phyloP scores from a whole-genome alignment of 192 early-diverging fungal genomes.

The Glomus cerebriforme region DNA sequence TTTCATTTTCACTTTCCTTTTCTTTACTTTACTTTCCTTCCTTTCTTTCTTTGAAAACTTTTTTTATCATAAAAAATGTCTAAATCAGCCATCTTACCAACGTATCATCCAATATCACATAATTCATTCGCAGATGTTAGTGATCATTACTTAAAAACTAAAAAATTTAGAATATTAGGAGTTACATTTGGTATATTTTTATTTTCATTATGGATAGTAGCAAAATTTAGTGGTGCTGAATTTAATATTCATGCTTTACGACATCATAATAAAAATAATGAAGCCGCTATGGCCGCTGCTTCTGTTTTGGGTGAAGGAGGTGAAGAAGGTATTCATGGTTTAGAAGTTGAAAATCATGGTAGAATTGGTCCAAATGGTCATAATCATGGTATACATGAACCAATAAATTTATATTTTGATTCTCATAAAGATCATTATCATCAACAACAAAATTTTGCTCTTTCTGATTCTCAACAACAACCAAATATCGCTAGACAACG shows the following conservation, averaged over 20 bases:
- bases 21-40: too few species aligned
- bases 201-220: slow-evolving; percentile 24
- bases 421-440: neutral
- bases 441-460: neutral
- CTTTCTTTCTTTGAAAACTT: too few species aligned
- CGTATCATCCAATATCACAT: neutral
- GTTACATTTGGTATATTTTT: neutral
- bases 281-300: slow-evolving; percentile 23
- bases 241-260: slow-evolving; percentile 11
- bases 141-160: neutral
- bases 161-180: slow-evolving; percentile 7
- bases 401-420: neutral
- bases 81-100: neutral
- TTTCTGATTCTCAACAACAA: neutral
- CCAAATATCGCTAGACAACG: neutral
- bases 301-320: slow-evolving; percentile 27
- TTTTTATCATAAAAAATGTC: slow-evolving; percentile 2
- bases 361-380: slow-evolving; percentile 1
- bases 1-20: too few species aligned
- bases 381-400: neutral
- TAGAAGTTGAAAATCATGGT: slow-evolving; percentile 19
- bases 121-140: neutral
- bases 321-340: slow-evolving; percentile 30
- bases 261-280: slow-evolving; percentile 6
- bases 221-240: slow-evolving; percentile 8